Percentiles rank a stretch among this genome's conserved stretches.
Evolutionary conservation across 2,329 filamentous ascomycete genomes (phyloP).

Genomic region (Fusarium multiceps): DNA sequence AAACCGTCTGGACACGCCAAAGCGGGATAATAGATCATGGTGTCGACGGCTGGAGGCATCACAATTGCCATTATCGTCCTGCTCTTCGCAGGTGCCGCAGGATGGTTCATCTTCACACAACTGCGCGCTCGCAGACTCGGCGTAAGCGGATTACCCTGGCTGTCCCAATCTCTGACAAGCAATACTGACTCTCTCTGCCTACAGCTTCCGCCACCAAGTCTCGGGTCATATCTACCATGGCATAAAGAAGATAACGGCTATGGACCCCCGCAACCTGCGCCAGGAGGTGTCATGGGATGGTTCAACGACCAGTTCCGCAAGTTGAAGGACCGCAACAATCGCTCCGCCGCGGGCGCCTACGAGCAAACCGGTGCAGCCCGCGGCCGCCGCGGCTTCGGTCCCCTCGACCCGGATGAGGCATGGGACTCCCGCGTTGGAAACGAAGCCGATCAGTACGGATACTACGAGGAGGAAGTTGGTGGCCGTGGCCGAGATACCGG

Average conservation of each 20-base stretch:
- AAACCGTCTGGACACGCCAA: conserved; percentile 4
- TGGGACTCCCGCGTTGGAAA: conserved; percentile 85
- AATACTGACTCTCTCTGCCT: conserved; percentile 20
- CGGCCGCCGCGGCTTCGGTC: conserved; percentile 69
- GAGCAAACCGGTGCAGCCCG: conserved; percentile 65
- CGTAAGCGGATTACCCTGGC: conserved; percentile 55
- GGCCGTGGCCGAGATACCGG: conserved; percentile 49
- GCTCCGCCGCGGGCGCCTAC: conserved; percentile 77
- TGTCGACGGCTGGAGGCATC: conserved; percentile 72
- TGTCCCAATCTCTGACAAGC: background rate
- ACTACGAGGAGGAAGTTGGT: conserved; percentile 72
- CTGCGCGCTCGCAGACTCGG: conserved; percentile 79
- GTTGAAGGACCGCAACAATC: conserved; percentile 73
- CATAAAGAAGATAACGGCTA: conserved; percentile 59
- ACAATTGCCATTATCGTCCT: conserved; percentile 78
- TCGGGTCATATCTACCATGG: conserved; percentile 79
- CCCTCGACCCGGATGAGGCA: conserved; percentile 83
- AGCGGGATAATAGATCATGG: conserved; percentile 56
- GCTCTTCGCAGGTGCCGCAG: conserved; percentile 65
- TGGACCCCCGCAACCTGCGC: conserved; percentile 64
- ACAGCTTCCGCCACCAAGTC: conserved; percentile 75
- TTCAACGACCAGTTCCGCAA: conserved; percentile 72
- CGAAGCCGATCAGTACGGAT: conserved; percentile 75
- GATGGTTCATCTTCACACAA: conserved; percentile 78
- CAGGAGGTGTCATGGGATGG: conserved; percentile 77